Evolutionary conservation across 352 stramenopile species (phyloP).

Genomic region (Lagenidium giganteum): DNA sequence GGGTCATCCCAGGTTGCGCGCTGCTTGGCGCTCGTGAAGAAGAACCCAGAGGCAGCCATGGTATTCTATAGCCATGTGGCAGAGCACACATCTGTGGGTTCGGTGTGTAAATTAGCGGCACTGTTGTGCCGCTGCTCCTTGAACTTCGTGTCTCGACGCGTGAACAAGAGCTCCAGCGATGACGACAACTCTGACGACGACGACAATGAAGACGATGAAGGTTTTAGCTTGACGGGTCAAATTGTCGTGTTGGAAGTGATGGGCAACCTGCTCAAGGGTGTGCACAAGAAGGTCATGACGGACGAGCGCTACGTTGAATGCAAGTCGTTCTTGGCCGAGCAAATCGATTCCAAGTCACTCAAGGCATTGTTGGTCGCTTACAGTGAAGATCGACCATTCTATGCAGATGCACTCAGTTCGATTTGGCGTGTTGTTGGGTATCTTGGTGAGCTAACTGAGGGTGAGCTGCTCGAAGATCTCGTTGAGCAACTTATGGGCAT

Average conservation of each 20-base stretch:
- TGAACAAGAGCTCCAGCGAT: conserved; percentile 32
- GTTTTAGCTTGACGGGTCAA: conserved; percentile 47
- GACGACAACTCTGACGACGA: conserved; percentile 21
- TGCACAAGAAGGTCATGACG: conserved; percentile 43
- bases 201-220: conserved; percentile 28
- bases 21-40: conserved; percentile 58
- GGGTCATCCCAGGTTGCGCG: conserved; percentile 66
- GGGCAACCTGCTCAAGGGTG: conserved; percentile 48
- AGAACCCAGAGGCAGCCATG: conserved; percentile 58
- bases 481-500: conserved; percentile 53
- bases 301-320: conserved; percentile 54
- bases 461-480: conserved; percentile 33
- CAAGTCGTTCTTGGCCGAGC: conserved; percentile 49
- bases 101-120: conserved; percentile 61
- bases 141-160: conserved; percentile 48
- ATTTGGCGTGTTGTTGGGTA: conserved; percentile 59
- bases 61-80: conserved; percentile 68
- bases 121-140: conserved; percentile 56
- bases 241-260: conserved; percentile 64
- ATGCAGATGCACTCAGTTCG: conserved; percentile 49
- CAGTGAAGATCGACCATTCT: conserved; percentile 33
- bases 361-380: conserved; percentile 52
- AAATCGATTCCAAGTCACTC: conserved; percentile 45
- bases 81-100: conserved; percentile 54
- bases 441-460: conserved; percentile 42